Evolutionary conservation across 306 rosid genomes (phyloP), one percentile per base, ranked within the genome.

Genomic region (Rosa rugosa): DNA sequence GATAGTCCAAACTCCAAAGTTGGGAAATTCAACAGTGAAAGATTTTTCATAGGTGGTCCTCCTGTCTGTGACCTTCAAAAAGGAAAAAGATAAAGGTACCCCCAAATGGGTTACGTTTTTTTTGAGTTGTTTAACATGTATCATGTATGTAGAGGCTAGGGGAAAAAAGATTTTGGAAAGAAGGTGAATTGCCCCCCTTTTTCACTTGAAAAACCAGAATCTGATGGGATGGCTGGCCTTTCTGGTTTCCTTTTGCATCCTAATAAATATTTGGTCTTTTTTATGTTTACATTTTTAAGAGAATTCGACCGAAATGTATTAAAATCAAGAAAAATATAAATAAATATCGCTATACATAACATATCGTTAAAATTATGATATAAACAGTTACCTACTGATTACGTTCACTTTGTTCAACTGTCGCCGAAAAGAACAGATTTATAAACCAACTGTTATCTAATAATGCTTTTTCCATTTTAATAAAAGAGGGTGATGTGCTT

Each of bases 401-500:
- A 18, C 0, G 6, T 51, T 18, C 0, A 22, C 0, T 53, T 6
- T 12, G 1, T 54, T 25, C 11, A 54, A n/a, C 12, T 2, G 11
- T 54, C 6, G 1, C 18, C 4, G 59, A 44, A 44, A 8, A 44
- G 11, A 56, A 56, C 22, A 10, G 0, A 6, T 12, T n/a, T 54
- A 6, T 0, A 54, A 6, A 20, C 64, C 31, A 22, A 22, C 14
- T 22, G 27, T 57, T 57, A 8, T 13, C 68, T 60, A 11, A 11
- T 41, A 22, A 49, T 27, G 25, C 36, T 57, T 11, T 54, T 44
- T 27, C 4, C 67, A 63, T 50, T 49, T 38, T 27, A 31, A 27
- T 40, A 54, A 41, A 46, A 64, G 80, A 64, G 81, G 64, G 78
- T 53, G 57, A 23, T 64, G 38, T 65, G 4, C 72, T 60, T 11